These are phyloP conservation scores for Marasmius fiardii DNA, from an alignment of 1,284 basidiomycete genomes.

Conservation along the genomic window DNA sequence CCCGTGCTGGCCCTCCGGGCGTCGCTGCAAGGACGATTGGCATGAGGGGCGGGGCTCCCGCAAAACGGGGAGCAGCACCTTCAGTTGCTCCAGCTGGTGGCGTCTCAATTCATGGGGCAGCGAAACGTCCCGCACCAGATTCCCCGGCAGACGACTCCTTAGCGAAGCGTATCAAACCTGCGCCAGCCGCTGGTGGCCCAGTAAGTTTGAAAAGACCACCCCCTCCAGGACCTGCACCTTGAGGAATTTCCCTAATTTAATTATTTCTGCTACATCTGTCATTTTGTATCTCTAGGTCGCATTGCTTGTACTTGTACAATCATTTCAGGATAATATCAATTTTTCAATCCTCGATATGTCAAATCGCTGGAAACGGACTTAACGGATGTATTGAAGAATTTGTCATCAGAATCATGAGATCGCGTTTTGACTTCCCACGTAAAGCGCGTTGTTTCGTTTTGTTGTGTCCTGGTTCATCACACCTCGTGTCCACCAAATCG, in stretches of 20 bases:
- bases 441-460: neutral
- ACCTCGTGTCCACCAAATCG: neutral
- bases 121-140: slow-evolving; percentile 54
- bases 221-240: slow-evolving; percentile 6
- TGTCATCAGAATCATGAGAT: neutral
- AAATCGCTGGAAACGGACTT: neutral
- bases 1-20: slow-evolving; percentile 30
- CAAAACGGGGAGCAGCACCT: slow-evolving; percentile 33
- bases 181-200: slow-evolving; percentile 5
- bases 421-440: neutral
- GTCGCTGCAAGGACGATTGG: slow-evolving; percentile 3
- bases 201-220: slow-evolving; percentile 9
- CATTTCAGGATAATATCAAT: no score
- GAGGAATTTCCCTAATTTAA: neutral
- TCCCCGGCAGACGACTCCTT: slow-evolving; percentile 51
- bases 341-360: neutral
- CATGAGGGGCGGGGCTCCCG: slow-evolving; percentile 39
- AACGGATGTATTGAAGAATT: neutral
- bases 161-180: slow-evolving; percentile 67
- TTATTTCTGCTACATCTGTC: slow-evolving; percentile 2
- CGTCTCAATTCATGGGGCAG: slow-evolving; percentile 65
- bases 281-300: neutral
- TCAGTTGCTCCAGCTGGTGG: slow-evolving; percentile 26
- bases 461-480: slow-evolving; percentile 1
- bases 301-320: neutral